Base-by-base conservation (phyloP, 768 basidiomycete genomes). In the Russula earlei region DNA sequence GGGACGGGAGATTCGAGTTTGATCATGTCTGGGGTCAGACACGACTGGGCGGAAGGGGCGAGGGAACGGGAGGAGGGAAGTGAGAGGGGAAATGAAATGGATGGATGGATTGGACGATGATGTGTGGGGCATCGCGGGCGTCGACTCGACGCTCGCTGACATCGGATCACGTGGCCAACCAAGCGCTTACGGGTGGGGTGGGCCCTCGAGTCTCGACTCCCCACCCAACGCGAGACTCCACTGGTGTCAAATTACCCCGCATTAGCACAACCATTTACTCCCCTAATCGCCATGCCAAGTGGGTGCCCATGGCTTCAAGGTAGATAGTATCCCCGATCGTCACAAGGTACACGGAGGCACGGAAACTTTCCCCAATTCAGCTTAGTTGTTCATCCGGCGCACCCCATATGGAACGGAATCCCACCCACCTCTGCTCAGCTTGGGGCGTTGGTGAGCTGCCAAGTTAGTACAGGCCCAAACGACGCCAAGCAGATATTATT, bases 1-100 rank as follows among this genome's bases (percentile, higher is more conserved):
- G 70, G 67, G 7, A 66, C 52, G 8, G 68, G 57, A 46, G 64
- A 62, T 50, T 73, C 68, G 51, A 71, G 56, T 57, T 68, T 67
- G 62, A 74, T 69, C 75, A 76, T 76, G 49, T 36, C 49, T 45
- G 25, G 12, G 27, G 17, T 12, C 22, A 40, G 49, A 38, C 25
- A 55, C 41, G 29, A 42, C 27, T 29, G 11, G 31, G 7, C 3
- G 15, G 20, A 15, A 20, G 24, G 29, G 19, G 29, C 29, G 3
- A 10, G 29, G 29, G 4, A 36, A 20, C 3, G 12, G 29, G 20
- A 34, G 19, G n/a, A 14, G 20, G 27, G 31, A 24, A 27, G 5
- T 17, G n/a, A 36, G 4, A 22, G n/a, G 42, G 25, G 40, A 34
- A 37, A 25, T 10, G 27, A 43, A 49, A 25, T 10, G 27, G 15